Evolutionary conservation across 163 green algal genomes (phyloP).

Genomic region (Scenedesmus sp.): DNA sequence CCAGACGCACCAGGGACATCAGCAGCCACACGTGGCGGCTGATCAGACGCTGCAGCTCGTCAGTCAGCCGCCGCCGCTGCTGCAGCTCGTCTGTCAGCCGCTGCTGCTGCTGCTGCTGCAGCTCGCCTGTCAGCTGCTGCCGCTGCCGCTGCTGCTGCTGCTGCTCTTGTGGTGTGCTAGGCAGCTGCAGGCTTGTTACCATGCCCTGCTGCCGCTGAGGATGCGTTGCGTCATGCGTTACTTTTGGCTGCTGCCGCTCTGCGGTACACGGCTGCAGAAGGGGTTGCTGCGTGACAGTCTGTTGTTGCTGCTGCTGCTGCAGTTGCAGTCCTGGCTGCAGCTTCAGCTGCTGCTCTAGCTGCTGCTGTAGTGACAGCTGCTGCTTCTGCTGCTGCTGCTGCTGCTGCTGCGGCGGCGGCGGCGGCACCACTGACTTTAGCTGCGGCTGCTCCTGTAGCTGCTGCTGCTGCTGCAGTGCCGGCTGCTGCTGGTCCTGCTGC

Average conservation of each 20-base stretch:
- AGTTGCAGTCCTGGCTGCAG: background rate
- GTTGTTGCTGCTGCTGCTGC: background rate
- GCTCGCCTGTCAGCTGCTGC: background rate
- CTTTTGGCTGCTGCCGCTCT: background rate
- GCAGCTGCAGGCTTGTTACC: background rate
- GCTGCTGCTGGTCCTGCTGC: background rate
- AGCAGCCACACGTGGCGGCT: background rate
- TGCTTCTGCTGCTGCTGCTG: background rate
- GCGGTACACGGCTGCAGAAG: background rate
- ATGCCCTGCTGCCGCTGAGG: background rate
- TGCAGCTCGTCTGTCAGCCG: background rate
- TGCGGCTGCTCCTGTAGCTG: constrained; percentile 3
- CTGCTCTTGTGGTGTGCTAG: background rate
- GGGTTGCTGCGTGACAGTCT: background rate
- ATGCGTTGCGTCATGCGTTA: background rate
- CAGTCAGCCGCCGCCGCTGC: background rate
- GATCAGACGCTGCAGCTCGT: background rate
- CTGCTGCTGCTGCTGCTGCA: background rate
- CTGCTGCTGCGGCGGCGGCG: background rate
- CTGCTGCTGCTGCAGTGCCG: background rate
- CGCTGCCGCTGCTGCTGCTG: background rate
- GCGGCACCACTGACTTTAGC: background rate
- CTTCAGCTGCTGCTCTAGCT: background rate
- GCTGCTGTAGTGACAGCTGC: background rate
- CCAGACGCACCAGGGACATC: background rate